Base-by-base conservation (phyloP, 2,329 filamentous ascomycete genomes). In the Whalleya microplaca region DNA sequence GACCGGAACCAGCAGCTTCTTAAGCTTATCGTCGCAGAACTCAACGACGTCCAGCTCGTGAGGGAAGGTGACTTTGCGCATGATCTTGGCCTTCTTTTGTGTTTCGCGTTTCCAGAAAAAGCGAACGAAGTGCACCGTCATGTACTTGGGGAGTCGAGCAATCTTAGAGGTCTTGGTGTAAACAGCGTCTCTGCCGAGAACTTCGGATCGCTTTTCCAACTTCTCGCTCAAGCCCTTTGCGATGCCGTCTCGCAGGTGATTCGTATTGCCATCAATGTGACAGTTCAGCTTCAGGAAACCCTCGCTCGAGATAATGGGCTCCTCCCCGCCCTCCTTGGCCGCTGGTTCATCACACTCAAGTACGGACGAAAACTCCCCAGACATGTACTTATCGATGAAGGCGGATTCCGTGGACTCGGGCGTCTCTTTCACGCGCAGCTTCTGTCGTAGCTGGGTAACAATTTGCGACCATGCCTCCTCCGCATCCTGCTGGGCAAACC, bases 401-500 rank as follows among this genome's bases (percentile, higher is more conserved):
- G 91, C 91, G 1, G 79, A 72, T 2, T 86, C 81, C 2, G 78
- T 71, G 2, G 78, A 74, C 18, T 75, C 75, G 19, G 77, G 73
- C 0, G 71, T 71, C 8, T 83, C 81, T 66, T 84, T 86, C 62
- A 90, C 75, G 70, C 86, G 88, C 48, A 98, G 77, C 71, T 91
- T 94, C 68, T 90, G 84, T 60, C 89, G 86, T 40, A 99, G 78
- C 69, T 94, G 90, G 44, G 89, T 86, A 5, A 99, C 78, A 59
- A 99, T 96, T 72, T 98, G 94, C 19, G 94, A 95, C 92, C 94
- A 99, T 45, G 94, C 95, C 75, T 99, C 95, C 74, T 99, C 95
- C 1, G 95, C 95, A 77, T 99, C 95, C 76, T 99, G 95, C 75
- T 99, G 95, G n/a, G 95, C 93, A 70, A 89, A 98, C 6, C 91